Base-by-base conservation (phyloP, 2,329 filamentous ascomycete species). In the Colletotrichum agaves region DNA sequence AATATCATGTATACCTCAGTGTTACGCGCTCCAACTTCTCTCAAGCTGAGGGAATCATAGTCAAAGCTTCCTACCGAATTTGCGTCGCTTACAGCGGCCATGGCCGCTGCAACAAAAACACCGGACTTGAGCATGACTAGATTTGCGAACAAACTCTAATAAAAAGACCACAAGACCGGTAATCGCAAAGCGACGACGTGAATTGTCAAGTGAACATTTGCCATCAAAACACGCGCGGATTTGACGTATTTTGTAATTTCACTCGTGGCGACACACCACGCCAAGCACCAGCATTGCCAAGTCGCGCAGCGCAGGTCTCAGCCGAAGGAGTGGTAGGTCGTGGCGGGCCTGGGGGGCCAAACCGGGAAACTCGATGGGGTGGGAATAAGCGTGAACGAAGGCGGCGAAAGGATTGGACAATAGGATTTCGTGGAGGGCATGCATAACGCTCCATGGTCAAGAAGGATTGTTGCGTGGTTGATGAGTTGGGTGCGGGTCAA, bases 21-120 rank as follows among this genome's bases (percentile, higher is more conserved):
- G 70, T 80, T 81, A 5, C 79, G 75, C 8, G 77, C 75, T 3
- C 79, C 79, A 2, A 80, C 78, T 53, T 80, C 78, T 11, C 78
- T 69, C 13, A 71, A 0, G 31, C 52, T 49, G 11, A 63, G 53
- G 2, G 61, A 27, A 4, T n/a, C 21, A 33, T 57, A 57, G 52
- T 63, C 53, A 19, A 63, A 63, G 39, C 37, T 35, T 0, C 59
- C 39, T 3, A 43, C 4, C 23, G 11, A 27, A 5, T 15, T 15
- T 0, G 58, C 58, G 13, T 52, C 46, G 44, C 58, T 19, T 5
- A 53, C 12, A 3, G 39, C 49, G 10, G 37, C 37, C 2, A 46
- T 4, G 0, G 3, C 23, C 3, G 49, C 37, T 5, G 27, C 27
- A 0, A 33, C 47, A 11, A 37, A 15, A 12, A 55, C 2, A 10